Evolutionary conservation across 2,329 filamentous ascomycete species (phyloP).

Genomic region (Colletotrichum sublineola): DNA sequence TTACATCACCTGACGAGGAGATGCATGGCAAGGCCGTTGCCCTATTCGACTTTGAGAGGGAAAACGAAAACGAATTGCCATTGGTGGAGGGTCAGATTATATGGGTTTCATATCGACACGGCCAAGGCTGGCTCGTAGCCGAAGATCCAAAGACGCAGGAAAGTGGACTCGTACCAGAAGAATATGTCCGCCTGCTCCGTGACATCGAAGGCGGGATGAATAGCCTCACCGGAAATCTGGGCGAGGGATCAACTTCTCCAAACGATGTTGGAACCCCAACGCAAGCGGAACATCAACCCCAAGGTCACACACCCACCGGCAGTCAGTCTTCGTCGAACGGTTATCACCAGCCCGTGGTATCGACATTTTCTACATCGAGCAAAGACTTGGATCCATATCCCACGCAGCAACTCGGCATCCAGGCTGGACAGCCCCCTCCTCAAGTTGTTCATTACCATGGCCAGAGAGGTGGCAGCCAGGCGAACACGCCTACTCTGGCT

Average conservation of each 20-base stretch:
- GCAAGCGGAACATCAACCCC: conserved; percentile 66
- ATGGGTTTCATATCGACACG: conserved; percentile 94
- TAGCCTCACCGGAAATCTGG: conserved; percentile 74
- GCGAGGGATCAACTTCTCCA: conserved; percentile 65
- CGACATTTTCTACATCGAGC: conserved; percentile 78
- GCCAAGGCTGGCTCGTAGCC: conserved; percentile 96
- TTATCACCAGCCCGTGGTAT: conserved; percentile 77
- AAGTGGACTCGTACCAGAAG: conserved; percentile 94
- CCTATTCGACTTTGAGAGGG: conserved; percentile 92
- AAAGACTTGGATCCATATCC: conserved; percentile 78
- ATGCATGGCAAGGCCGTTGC: conserved; percentile 98
- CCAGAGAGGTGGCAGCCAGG: conserved; percentile 75
- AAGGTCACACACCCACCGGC: conserved; percentile 40
- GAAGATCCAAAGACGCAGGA: conserved; percentile 95
- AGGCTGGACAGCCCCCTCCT: conserved; percentile 72
- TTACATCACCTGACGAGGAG: conserved; percentile 94
- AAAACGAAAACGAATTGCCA: conserved; percentile 96
- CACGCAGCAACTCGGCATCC: conserved; percentile 72
- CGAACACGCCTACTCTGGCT: conserved; percentile 72
- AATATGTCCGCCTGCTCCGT: conserved; percentile 91
- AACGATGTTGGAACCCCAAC: conserved; percentile 72
- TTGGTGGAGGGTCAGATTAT: conserved; percentile 96
- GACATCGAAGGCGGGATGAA: conserved; percentile 93
- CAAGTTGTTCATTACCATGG: conserved; percentile 78
- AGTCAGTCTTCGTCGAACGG: conserved; percentile 63